Evolutionary conservation across 2,329 filamentous ascomycete species (phyloP).

Genomic region (Monilinia fructicola): DNA sequence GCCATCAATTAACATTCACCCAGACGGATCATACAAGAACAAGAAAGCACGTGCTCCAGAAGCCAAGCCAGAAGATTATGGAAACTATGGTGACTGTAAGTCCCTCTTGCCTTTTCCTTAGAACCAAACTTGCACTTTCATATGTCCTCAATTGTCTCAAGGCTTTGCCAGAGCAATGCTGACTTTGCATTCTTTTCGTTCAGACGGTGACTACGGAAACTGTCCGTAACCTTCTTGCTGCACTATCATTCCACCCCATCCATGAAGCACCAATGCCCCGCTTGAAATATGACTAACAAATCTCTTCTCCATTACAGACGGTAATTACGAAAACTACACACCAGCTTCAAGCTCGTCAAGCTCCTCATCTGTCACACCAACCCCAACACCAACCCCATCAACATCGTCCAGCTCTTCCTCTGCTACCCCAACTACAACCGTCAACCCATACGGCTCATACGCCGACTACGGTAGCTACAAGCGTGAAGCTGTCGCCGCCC

Average conservation of each 20-base stretch:
- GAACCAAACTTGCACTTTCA: conserved; percentile 1
- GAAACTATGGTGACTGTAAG: conserved; percentile 16
- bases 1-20: not conserved
- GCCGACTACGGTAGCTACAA: conserved; percentile 18
- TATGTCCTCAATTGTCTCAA: conserved; percentile 7
- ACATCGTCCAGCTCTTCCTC: conserved; percentile 7
- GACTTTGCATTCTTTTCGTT: not conserved
- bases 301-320: not conserved
- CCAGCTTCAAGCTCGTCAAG: too few species aligned
- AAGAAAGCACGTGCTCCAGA: conserved; percentile 21
- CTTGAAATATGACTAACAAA: not conserved
- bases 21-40: conserved; percentile 21
- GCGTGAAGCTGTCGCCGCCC: not conserved
- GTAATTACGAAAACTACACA: conserved; percentile 11
- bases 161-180: conserved; percentile 8
- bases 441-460: conserved; percentile 22
- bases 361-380: not conserved
- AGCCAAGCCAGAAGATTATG: conserved; percentile 16
- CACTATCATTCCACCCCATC: not conserved
- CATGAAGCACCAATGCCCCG: not conserved
- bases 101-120: not conserved
- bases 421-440: not conserved
- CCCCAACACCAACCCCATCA: not conserved
- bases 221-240: not conserved
- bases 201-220: conserved; percentile 16